A percentile compares a stretch with the other conserved stretches of the same genome.
Evolutionary conservation across 164 flowering plant genomes (phyloP).

Genomic region (Liriodendron chinense): DNA sequence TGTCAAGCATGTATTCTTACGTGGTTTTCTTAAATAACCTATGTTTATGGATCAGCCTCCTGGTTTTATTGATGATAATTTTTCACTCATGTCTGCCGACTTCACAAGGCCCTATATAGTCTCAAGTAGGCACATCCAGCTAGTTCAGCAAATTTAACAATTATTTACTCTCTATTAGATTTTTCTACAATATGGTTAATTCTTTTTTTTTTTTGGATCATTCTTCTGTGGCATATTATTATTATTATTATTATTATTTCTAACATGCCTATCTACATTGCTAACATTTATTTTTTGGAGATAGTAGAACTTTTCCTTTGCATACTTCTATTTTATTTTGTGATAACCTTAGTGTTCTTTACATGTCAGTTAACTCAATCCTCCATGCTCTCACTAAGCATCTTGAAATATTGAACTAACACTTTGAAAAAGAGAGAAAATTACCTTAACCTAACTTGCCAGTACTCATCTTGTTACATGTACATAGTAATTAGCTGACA

Average conservation of each 20-base stretch:
- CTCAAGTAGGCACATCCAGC: too few relatives aligned
- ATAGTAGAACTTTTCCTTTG: neutral
- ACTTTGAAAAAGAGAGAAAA: neutral
- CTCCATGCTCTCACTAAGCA: neutral
- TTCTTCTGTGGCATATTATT: neutral
- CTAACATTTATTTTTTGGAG: neutral
- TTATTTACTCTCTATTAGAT: neutral
- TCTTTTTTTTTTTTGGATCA: neutral
- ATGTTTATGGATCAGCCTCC: neutral
- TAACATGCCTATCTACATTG: too few relatives aligned
- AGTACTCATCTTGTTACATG: neutral
- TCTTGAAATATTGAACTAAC: neutral
- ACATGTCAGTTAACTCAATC: neutral
- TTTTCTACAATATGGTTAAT: neutral
- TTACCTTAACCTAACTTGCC: neutral
- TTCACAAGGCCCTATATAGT: neutral
- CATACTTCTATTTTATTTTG: neutral
- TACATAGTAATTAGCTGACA: neutral
- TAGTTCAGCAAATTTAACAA: neutral
- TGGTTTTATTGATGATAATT: neutral
- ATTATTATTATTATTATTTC: too few relatives aligned
- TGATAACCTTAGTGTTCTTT: neutral
- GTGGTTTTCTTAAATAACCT: neutral
- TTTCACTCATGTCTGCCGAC: neutral
- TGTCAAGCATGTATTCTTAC: neutral